Percentiles rank a stretch among this genome's conserved stretches.
These are phyloP conservation scores for Celoporthe dispersa DNA, from an alignment of 2,329 filamentous ascomycete species.

Conservation along the genomic window DNA sequence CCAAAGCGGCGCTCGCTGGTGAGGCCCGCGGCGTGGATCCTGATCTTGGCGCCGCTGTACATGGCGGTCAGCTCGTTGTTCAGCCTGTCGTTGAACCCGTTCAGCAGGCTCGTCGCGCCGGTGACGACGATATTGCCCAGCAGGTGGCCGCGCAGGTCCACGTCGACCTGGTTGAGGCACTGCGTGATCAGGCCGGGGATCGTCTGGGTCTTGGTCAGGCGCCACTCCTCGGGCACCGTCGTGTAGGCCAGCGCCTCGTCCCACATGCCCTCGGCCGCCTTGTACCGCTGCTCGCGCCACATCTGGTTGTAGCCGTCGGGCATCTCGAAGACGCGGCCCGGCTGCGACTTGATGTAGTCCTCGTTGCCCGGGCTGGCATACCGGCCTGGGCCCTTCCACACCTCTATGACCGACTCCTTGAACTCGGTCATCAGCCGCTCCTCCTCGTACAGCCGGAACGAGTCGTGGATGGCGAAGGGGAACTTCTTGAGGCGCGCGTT, in stretches of 20 bases:
- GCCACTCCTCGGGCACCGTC: constrained; percentile 43
- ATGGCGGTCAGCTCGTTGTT: constrained; percentile 80
- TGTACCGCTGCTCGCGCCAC: constrained; percentile 87
- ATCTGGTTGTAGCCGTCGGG: constrained; percentile 96
- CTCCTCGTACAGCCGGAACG: constrained; percentile 84
- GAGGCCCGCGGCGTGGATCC: constrained; percentile 84
- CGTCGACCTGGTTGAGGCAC: constrained; percentile 79
- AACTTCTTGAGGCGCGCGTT: constrained; percentile 78
- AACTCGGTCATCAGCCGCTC: constrained; percentile 93
- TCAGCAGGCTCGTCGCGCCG: constrained; percentile 82
- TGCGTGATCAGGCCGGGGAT: constrained; percentile 82
- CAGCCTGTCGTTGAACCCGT: constrained; percentile 89
- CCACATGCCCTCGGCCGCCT: constrained; percentile 86
- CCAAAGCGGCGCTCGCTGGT: constrained; percentile 90
- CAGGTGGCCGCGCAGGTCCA: constrained; percentile 82
- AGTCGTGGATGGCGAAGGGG: constrained; percentile 62
- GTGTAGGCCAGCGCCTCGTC: constrained; percentile 77
- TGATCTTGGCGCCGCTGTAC: constrained; percentile 85
- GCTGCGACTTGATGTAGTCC: constrained; percentile 72
- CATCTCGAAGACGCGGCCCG: constrained; percentile 92
- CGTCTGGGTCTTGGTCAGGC: constrained; percentile 73
- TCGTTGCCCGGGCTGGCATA: constrained; percentile 71
- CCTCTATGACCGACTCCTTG: constrained; percentile 96
- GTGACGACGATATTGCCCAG: constrained; percentile 92
- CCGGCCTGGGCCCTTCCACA: constrained; percentile 82